Conservation (phyloP, 2,329 filamentous ascomycete genomes). For the Colletotrichum spaethianum region DNA sequence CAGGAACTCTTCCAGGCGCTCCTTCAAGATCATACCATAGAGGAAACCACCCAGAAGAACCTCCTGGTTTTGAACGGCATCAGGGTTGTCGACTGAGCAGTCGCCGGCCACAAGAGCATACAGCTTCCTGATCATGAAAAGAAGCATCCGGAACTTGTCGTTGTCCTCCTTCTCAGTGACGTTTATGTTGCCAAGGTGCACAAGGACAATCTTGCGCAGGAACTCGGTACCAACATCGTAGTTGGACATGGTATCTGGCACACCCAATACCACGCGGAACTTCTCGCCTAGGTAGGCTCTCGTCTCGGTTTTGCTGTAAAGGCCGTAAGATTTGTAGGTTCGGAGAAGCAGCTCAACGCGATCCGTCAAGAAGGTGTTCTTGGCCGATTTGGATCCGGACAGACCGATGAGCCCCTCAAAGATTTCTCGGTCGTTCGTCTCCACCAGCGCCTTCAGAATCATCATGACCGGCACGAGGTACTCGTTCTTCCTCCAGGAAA, state of each 20-base stretch:
- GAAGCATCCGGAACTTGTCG: conserved; percentile 93
- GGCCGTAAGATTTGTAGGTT: conserved; percentile 91
- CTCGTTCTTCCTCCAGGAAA: conserved; percentile 98
- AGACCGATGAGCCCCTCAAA: conserved; percentile 93
- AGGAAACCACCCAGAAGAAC: conserved; percentile 93
- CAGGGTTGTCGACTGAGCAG: conserved; percentile 93
- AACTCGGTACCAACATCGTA: conserved; percentile 94
- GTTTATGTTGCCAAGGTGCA: conserved; percentile 89
- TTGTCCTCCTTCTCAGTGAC: conserved; percentile 87
- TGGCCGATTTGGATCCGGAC: conserved; percentile 80
- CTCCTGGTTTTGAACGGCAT: conserved; percentile 97
- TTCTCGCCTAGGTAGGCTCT: conserved; percentile 90
- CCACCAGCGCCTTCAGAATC: conserved; percentile 93
- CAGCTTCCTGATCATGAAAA: conserved; percentile 97
- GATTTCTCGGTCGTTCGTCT: conserved; percentile 97
- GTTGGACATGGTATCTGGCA: conserved; percentile 87
- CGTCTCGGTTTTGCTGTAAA: conserved; percentile 87
- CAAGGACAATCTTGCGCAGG: conserved; percentile 88
- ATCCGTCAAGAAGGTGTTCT: conserved; percentile 95
- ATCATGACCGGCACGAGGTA: conserved; percentile 97
- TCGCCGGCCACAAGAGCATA: conserved; percentile 94
- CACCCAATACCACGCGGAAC: conserved; percentile 88
- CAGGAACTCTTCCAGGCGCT: conserved; percentile 92
- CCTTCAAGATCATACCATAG: conserved; percentile 96
- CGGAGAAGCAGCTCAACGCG: conserved; percentile 92